Conservation (phyloP, 2,329 filamentous ascomycete species). For the Sclerotinia subarctica region DNA sequence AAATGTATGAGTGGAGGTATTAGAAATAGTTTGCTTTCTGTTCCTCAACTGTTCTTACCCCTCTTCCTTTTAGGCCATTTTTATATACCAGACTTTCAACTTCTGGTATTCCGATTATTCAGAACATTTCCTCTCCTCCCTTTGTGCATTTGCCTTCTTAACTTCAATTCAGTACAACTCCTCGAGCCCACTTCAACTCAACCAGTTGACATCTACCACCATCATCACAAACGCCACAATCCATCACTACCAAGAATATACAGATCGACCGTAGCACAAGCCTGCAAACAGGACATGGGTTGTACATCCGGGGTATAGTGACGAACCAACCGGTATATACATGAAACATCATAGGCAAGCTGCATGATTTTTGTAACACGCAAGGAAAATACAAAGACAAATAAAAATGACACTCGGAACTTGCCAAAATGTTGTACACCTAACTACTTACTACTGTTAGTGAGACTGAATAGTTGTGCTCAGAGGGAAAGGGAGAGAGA, state of each 20-base stretch:
- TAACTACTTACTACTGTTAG: not conserved
- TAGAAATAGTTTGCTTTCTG: no score
- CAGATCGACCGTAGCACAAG: not conserved
- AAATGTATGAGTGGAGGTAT: no score
- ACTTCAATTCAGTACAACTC: not conserved
- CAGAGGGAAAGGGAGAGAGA: not conserved
- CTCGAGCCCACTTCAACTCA: not conserved
- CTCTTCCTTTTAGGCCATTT: no score
- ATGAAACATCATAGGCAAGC: conserved; percentile 1
- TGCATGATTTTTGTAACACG: not conserved
- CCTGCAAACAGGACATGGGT: not conserved
- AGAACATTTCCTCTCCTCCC: not conserved
- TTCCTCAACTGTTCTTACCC: no score
- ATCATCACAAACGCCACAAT: not conserved
- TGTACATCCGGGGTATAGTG: conserved; percentile 1
- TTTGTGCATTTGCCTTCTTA: not conserved
- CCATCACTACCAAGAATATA: not conserved
- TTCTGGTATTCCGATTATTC: not conserved
- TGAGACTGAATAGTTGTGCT: not conserved
- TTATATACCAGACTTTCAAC: no score
- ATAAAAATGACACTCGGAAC: not conserved
- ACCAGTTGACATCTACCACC: not conserved
- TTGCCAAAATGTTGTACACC: conserved; percentile 4
- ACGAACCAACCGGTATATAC: not conserved
- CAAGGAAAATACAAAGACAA: not conserved